Base-by-base conservation (phyloP, 78 protist species). In the Dictyostelium purpureum region DNA sequence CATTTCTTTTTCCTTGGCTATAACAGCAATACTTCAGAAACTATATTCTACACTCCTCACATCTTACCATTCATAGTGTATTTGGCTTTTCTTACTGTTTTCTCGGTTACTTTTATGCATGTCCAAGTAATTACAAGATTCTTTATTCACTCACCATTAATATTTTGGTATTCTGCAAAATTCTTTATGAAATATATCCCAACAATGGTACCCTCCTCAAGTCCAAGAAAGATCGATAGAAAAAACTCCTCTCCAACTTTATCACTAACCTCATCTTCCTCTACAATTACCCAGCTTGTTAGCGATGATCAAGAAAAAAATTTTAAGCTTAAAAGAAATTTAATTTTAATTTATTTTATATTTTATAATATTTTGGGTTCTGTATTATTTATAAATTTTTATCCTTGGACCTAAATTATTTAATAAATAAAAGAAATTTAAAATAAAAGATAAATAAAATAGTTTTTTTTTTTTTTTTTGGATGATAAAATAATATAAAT, bases 111-210 rank as follows among this genome's bases (percentile, higher is more conserved):
- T 0, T 90, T 90, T 57, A 81, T 90, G 88, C 94, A 90, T 49
- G 94, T 90, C 6, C 94, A 90, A 63, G 89, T 81, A 2, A 90
- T 90, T 2, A 90, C 94, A 4, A 43, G 94, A 79, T 90, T 90
- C 88, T 90, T 90, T 73, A 81, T 76, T 21, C 89, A 79, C 19
- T 74, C 89, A 24, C 94, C 94, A 5, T 19, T 73, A 14, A 31
- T 90, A 11, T 90, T 81, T 31, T 90, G 94, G 94, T 77, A 37
- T 19, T 74, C 69, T 37, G 74, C 83, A 2, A 73, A 49, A 54
- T 35, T 49, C 56, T 75, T 75, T 35, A 59, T 75, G 35, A 47
- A 47, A 31, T 28, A 5, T 24, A 38, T 28, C 28, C 61, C 67
- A 75, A 16, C 2, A 40, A 67, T 11, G 24, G 9, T 21, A 11